phyloP scores from a whole-genome alignment of 2,329 filamentous ascomycete species.

The Cryphonectria carpinicola region DNA sequence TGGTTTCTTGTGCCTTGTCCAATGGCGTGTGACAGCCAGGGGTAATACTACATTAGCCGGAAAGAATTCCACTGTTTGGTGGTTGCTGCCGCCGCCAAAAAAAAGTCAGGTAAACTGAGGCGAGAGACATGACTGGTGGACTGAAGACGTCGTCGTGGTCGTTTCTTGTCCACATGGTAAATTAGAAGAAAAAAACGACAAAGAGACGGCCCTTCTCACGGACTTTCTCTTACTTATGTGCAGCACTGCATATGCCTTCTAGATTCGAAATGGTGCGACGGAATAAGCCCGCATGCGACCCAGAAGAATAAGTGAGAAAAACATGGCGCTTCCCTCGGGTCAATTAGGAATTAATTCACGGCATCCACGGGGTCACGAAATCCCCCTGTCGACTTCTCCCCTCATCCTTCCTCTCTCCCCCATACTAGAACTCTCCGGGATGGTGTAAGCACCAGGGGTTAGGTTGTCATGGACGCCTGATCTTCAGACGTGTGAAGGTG shows the following conservation, averaged over 20 bases:
- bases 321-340: not conserved
- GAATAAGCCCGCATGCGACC: not conserved
- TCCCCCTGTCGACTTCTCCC: not conserved
- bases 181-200: not conserved
- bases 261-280: not conserved
- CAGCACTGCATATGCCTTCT: constrained; percentile 3
- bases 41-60: constrained; percentile 6
- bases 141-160: not conserved
- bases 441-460: not conserved
- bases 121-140: not conserved
- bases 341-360: not conserved
- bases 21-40: not conserved
- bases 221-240: not conserved
- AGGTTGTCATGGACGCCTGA: constrained; percentile 2
- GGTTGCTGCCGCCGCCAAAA: not conserved
- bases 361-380: not conserved
- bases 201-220: not conserved
- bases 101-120: not conserved
- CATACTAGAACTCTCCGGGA: not conserved
- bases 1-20: not conserved
- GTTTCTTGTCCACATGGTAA: not conserved
- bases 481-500: not conserved
- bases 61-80: not conserved
- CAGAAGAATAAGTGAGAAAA: not conserved
- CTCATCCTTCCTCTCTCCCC: not conserved